Conservation (phyloP, 2,329 filamentous ascomycete species). For the Coniochaeta sp. region DNA sequence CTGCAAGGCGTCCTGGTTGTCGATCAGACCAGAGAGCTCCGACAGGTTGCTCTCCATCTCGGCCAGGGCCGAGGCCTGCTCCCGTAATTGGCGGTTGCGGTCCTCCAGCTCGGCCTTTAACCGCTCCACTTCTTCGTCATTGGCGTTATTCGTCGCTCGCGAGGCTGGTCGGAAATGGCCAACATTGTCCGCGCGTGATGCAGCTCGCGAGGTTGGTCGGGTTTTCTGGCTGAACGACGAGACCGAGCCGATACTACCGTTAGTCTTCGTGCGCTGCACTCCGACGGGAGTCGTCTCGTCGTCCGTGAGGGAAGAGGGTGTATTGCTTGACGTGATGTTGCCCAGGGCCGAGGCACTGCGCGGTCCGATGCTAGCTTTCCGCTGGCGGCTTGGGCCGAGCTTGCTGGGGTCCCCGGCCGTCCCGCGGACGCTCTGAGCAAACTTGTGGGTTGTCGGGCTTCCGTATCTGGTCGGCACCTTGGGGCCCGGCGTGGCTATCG, state of each 20-base stretch:
- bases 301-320: conserved; percentile 41
- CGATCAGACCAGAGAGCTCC: conserved; percentile 69
- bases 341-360: conserved; percentile 56
- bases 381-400: conserved; percentile 35
- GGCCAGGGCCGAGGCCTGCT: conserved; percentile 72
- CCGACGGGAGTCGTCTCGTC: conserved; percentile 50
- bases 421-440: conserved; percentile 58
- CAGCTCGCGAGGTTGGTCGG: conserved; percentile 45
- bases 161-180: conserved; percentile 19
- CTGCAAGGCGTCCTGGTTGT: conserved; percentile 34
- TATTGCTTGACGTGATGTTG: conserved; percentile 27
- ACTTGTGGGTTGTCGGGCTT: conserved; percentile 55
- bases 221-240: conserved; percentile 48
- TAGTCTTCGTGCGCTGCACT: conserved; percentile 40
- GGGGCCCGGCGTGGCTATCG: conserved; percentile 45
- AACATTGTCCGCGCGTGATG: conserved; percentile 14
- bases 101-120: conserved; percentile 72
- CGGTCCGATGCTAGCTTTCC: conserved; percentile 44
- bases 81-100: conserved; percentile 78
- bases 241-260: conserved; percentile 46
- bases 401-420: conserved; percentile 57
- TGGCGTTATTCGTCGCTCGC: conserved; percentile 29
- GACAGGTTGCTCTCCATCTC: conserved; percentile 87
- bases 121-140: conserved; percentile 67
- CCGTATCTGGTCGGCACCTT: conserved; percentile 51